Conservation (phyloP, 2,329 filamentous ascomycete species). For the Thelonectria blattea region DNA sequence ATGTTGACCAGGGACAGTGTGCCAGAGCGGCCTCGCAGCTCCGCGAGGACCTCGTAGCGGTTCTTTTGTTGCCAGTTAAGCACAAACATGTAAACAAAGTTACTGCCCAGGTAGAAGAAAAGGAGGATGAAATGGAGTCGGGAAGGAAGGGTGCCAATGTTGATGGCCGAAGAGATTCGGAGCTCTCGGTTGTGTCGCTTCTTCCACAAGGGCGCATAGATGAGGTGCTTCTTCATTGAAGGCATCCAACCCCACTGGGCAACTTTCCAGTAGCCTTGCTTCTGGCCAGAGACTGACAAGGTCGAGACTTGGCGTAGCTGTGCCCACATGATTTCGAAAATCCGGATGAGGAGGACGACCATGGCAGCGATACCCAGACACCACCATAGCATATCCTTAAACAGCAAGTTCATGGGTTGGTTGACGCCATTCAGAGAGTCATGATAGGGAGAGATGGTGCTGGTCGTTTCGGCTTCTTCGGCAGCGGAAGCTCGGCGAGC, state of each 20-base stretch:
- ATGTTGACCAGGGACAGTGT: constrained; percentile 87
- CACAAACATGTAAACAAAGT: constrained; percentile 66
- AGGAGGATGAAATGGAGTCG: constrained; percentile 67
- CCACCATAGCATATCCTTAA: constrained; percentile 66
- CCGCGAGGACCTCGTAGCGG: constrained; percentile 71
- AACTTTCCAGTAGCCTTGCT: constrained; percentile 65
- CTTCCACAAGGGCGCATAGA: constrained; percentile 65
- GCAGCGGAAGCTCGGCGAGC: constrained; percentile 37
- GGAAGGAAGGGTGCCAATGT: constrained; percentile 68
- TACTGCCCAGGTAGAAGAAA: constrained; percentile 63
- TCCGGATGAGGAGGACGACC: constrained; percentile 58
- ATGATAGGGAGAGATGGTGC: constrained; percentile 62
- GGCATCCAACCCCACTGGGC: constrained; percentile 67
- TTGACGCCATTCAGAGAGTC: constrained; percentile 66
- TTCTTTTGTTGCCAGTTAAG: constrained; percentile 66
- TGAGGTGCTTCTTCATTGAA: constrained; percentile 64
- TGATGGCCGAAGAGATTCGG: constrained; percentile 63
- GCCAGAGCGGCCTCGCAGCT: constrained; percentile 85
- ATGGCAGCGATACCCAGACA: constrained; percentile 63
- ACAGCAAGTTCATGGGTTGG: constrained; percentile 62
- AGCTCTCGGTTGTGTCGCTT: constrained; percentile 74
- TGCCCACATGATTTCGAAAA: constrained; percentile 60
- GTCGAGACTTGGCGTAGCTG: constrained; percentile 65
- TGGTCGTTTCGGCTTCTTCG: constrained; percentile 44
- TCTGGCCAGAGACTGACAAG: constrained; percentile 58